These are phyloP conservation scores for Eragrostis tef DNA, from an alignment of 202 grass and related monocot species.

Conservation along the genomic window DNA sequence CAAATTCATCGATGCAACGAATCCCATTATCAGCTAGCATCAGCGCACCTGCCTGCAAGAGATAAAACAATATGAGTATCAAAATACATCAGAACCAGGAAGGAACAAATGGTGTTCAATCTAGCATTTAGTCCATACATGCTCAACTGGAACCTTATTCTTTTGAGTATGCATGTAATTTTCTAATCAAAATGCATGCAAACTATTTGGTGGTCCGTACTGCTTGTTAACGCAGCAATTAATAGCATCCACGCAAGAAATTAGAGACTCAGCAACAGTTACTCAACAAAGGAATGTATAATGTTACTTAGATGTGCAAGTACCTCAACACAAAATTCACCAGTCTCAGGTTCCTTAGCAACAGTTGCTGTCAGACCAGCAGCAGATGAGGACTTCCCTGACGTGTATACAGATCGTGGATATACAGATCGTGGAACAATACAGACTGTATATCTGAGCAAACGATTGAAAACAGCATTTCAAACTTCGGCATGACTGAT, in stretches of 20 bases:
- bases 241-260: background rate
- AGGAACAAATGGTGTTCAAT: background rate
- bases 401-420: constrained; percentile 96
- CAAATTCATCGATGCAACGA: constrained; percentile 99
- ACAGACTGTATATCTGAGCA: constrained; percentile 70
- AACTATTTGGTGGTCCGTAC: constrained; percentile 13
- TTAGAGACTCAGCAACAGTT: background rate
- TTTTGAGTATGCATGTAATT: constrained; percentile 13
- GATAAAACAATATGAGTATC: constrained; percentile 14
- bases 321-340: constrained; percentile 99
- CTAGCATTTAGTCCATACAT: constrained; percentile 20
- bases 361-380: constrained; percentile 96
- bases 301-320: constrained; percentile 9
- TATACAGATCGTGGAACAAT: constrained; percentile 97
- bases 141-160: constrained; percentile 9
- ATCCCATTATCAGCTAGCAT: constrained; percentile 99
- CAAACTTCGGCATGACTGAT: background rate
- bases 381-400: constrained; percentile 96
- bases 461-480: constrained; percentile 29
- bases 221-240: background rate
- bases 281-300: constrained; percentile 1
- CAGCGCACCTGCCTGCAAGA: constrained; percentile 86
- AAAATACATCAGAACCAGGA: constrained; percentile 29
- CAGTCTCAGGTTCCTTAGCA: constrained; percentile 96
- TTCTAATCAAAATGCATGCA: background rate